Percentiles rank a stretch among this genome's conserved stretches.
These are phyloP conservation scores for Ganoderma multipileum DNA, from an alignment of 1,284 basidiomycete species.

Conservation along the genomic window DNA sequence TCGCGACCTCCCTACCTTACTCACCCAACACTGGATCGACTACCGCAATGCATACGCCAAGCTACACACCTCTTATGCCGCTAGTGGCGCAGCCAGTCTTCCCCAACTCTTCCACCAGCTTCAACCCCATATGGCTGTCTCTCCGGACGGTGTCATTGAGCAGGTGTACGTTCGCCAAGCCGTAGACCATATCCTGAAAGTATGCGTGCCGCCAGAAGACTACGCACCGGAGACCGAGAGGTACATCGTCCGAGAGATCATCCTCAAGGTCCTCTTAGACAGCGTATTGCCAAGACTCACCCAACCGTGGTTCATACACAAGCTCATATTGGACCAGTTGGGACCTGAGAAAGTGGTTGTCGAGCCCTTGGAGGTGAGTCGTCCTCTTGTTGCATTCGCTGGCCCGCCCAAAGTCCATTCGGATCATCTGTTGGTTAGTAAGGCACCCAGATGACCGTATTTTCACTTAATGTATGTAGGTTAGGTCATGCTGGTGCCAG, in stretches of 20 bases:
- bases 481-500: conserved; percentile 2
- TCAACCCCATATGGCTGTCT: conserved; percentile 82
- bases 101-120: conserved; percentile 75
- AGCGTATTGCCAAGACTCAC: conserved; percentile 72
- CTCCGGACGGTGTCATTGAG: conserved; percentile 65
- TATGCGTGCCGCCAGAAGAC: conserved; percentile 72
- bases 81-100: conserved; percentile 64
- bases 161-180: conserved; percentile 81
- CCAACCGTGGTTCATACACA: conserved; percentile 86
- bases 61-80: conserved; percentile 69
- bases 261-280: conserved; percentile 73
- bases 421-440: neutral
- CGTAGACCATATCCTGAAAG: conserved; percentile 72
- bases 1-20: conserved; percentile 62
- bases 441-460: conserved; percentile 20
- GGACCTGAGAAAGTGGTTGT: conserved; percentile 46
- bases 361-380: conserved; percentile 42
- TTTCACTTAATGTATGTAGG: conserved; percentile 15
- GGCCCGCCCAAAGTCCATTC: conserved; percentile 8
- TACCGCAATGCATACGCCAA: conserved; percentile 72
- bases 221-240: conserved; percentile 76
- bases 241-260: conserved; percentile 76
- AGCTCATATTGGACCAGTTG: conserved; percentile 65
- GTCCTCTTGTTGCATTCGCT: neutral
- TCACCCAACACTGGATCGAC: conserved; percentile 78